Conservation (phyloP, 805 yeast species). For the Zygosaccharomyces kombuchaensis region DNA sequence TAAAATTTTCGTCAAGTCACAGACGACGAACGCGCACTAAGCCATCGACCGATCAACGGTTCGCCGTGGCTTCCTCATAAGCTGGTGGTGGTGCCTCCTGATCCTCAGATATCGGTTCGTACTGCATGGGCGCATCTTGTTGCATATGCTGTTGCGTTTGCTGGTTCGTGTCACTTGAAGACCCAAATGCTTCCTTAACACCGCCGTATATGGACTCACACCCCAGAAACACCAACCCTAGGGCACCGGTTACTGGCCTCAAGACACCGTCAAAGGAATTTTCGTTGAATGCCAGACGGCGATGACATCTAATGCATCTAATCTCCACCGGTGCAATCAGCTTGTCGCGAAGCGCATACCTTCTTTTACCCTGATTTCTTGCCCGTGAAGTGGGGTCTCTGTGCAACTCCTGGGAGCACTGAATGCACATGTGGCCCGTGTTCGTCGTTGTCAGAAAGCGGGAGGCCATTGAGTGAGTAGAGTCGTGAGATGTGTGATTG, state of each 20-base stretch:
- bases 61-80: neutral
- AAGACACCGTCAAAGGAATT: neutral
- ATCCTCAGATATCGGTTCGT: neutral
- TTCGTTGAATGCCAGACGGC: neutral
- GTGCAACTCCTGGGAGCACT: constrained; percentile 1
- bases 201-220: constrained; percentile 4
- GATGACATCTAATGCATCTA: constrained; percentile 2
- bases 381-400: constrained; percentile 1
- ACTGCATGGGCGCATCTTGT: neutral
- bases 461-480: neutral
- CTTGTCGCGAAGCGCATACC: neutral
- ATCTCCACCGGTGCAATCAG: constrained; percentile 2
- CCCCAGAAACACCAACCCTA: constrained; percentile 1
- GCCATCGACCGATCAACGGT: neutral
- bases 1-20: constrained; percentile 3
- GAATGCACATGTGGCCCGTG: neutral
- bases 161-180: neutral
- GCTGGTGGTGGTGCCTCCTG: constrained; percentile 3
- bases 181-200: neutral
- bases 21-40: neutral
- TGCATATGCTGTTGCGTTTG: neutral
- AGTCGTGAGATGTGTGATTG: no score
- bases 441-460: neutral
- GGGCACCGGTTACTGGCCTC: neutral
- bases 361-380: neutral